Percentiles rank a stretch among this genome's conserved stretches.
Conservation (phyloP, 2,329 filamentous ascomycete genomes). For the Trichoderma cornu-damae region DNA sequence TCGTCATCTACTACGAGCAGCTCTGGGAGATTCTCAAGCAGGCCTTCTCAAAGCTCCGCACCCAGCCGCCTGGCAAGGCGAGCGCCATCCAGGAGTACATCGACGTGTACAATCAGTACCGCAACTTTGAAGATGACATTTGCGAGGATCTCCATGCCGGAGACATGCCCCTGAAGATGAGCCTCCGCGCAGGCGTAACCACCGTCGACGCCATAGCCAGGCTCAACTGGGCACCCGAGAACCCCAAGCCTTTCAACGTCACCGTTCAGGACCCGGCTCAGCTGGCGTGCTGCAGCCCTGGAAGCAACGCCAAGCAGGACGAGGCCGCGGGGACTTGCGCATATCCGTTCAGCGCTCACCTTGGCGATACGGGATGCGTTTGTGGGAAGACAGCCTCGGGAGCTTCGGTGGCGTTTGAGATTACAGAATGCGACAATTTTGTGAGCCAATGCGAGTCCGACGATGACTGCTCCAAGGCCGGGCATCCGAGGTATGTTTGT, state of each 20-base stretch:
- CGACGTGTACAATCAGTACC: slow-evolving; percentile 29
- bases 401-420: slow-evolving; percentile 30
- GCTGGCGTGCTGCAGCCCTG: slow-evolving; percentile 32
- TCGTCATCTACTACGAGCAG: slow-evolving; percentile 28
- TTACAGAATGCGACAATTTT: slow-evolving; percentile 33
- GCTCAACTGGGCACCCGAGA: slow-evolving; percentile 29
- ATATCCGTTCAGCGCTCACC: slow-evolving; percentile 31
- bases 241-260: slow-evolving; percentile 27
- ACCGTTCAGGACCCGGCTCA: slow-evolving; percentile 33
- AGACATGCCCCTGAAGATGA: slow-evolving; percentile 32
- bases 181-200: slow-evolving; percentile 31
- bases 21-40: slow-evolving; percentile 32
- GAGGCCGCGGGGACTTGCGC: slow-evolving; percentile 23
- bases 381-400: slow-evolving; percentile 31
- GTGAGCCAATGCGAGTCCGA: slow-evolving; percentile 26
- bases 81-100: slow-evolving; percentile 32
- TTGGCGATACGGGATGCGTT: slow-evolving; percentile 31
- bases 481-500: slow-evolving; percentile 28
- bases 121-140: slow-evolving; percentile 31
- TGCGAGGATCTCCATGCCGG: slow-evolving; percentile 32
- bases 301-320: slow-evolving; percentile 24
- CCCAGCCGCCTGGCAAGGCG: slow-evolving; percentile 15
- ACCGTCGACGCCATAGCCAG: slow-evolving; percentile 28
- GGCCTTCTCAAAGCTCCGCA: slow-evolving; percentile 27
- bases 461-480: slow-evolving; percentile 27